A percentile compares a stretch with the other conserved stretches of the same genome.
These are phyloP conservation scores for Piper betle DNA, from an alignment of 164 flowering plant genomes.

Conservation along the genomic window DNA sequence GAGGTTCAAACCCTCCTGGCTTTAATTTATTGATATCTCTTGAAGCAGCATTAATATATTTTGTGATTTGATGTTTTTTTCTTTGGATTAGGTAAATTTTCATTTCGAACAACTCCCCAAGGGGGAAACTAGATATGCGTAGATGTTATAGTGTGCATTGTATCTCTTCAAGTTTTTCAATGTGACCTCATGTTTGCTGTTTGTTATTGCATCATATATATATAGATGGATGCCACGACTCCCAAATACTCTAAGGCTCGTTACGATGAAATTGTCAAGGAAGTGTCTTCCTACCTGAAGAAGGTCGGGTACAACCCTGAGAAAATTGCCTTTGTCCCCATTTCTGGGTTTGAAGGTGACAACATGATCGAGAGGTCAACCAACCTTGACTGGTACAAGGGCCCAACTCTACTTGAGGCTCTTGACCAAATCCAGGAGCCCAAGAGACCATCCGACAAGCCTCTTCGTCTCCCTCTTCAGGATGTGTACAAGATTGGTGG, in stretches of 20 bases:
- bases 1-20: background rate
- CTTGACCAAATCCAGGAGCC: constrained; percentile 40
- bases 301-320: constrained; percentile 22
- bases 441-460: constrained; percentile 56
- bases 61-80: no score
- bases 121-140: no score
- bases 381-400: constrained; percentile 59
- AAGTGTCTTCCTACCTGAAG: constrained; percentile 12
- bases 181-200: no score
- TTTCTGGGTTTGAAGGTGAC: constrained; percentile 24
- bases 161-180: no score
- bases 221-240: constrained; percentile 45
- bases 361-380: constrained; percentile 28
- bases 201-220: background rate
- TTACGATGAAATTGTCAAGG: constrained; percentile 32
- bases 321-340: constrained; percentile 20
- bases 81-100: background rate
- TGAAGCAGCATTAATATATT: no score
- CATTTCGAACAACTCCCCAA: no score
- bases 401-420: constrained; percentile 46
- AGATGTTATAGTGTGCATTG: no score
- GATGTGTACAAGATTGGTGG: constrained; percentile 61
- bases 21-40: background rate
- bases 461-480: constrained; percentile 52
- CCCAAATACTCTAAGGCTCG: constrained; percentile 52